These are phyloP conservation scores for Sanghuangporus weigelae DNA, from an alignment of 1,284 basidiomycete species.

Conservation along the genomic window DNA sequence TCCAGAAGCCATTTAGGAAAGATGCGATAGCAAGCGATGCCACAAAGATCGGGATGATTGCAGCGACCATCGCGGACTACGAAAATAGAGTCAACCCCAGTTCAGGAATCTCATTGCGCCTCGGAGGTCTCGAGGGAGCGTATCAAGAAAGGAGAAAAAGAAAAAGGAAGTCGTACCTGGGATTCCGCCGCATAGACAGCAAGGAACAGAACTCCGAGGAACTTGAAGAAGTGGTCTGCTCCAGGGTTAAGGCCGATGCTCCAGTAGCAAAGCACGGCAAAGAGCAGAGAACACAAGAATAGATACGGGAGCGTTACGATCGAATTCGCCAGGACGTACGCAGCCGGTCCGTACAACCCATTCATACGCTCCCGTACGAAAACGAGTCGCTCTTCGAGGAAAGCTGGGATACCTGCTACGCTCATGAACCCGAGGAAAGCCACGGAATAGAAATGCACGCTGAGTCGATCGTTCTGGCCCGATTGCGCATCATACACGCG, in stretches of 20 bases:
- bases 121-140: background rate
- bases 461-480: conserved; percentile 24
- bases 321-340: conserved; percentile 46
- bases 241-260: conserved; percentile 43
- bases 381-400: conserved; percentile 49
- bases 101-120: background rate
- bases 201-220: conserved; percentile 50
- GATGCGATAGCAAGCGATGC: conserved; percentile 52
- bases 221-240: conserved; percentile 46
- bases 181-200: conserved; percentile 53
- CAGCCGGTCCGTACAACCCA: conserved; percentile 52
- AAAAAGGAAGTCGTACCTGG: conserved; percentile 29
- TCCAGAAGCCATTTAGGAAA: conserved; percentile 62
- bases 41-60: conserved; percentile 53
- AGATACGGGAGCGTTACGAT: conserved; percentile 57
- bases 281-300: conserved; percentile 45
- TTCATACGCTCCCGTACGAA: conserved; percentile 47
- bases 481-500: background rate
- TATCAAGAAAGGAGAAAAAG: background rate
- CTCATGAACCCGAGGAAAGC: conserved; percentile 57
- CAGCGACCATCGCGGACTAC: conserved; percentile 42
- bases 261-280: conserved; percentile 39
- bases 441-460: conserved; percentile 45
- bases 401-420: conserved; percentile 47
- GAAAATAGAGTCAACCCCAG: background rate